phyloP scores from a whole-genome alignment of 73 alveolate species.

The Breviolum minutum region DNA sequence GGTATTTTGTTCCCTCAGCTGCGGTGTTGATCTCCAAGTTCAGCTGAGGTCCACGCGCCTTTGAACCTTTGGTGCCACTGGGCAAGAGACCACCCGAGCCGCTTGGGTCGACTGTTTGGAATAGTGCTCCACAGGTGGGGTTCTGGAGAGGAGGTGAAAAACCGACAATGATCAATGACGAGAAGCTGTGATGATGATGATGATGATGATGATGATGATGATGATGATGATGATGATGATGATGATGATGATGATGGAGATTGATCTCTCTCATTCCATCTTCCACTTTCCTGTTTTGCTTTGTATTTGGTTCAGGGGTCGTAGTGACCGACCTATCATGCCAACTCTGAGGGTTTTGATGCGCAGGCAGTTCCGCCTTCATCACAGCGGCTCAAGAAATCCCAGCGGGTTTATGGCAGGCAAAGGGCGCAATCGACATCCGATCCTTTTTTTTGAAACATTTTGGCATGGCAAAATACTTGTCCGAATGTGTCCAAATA shows the following conservation, averaged over 20 bases:
- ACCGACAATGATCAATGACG: background rate
- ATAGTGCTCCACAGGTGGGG: constrained; percentile 14
- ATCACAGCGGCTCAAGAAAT: constrained; percentile 12
- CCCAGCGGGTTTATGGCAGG: constrained; percentile 70
- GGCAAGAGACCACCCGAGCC: constrained; percentile 20
- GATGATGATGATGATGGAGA: too few species aligned
- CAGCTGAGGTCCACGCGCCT: background rate
- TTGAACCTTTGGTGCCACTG: constrained; percentile 76
- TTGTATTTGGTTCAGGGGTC: too few species aligned
- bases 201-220: too few species aligned
- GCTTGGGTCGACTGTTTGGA: background rate
- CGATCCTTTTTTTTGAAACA: background rate
- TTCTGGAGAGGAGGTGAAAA: background rate
- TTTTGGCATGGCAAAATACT: background rate
- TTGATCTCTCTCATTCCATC: too few species aligned
- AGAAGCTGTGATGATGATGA: background rate
- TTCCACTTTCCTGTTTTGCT: too few species aligned
- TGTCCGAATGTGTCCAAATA: too few species aligned
- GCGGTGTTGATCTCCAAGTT: too few species aligned
- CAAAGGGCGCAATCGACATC: too few species aligned
- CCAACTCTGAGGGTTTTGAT: background rate
- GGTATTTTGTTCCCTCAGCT: too few species aligned
- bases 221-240: background rate
- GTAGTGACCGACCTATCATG: background rate
- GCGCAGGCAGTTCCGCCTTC: constrained; percentile 34